Conservation (phyloP, 306 rosid genomes). For the Vigna mungo region DNA sequence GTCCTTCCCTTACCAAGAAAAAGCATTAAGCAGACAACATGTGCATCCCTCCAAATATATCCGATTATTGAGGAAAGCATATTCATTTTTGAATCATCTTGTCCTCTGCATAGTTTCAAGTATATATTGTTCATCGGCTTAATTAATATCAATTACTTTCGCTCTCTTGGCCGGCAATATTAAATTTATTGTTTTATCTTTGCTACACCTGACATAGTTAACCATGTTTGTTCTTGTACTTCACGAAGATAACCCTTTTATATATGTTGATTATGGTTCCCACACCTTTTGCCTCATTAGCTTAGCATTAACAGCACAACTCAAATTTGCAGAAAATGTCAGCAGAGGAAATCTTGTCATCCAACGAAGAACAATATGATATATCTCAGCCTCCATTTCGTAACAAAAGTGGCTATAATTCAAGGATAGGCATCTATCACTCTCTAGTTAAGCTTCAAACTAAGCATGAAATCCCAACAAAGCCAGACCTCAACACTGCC, state of each 20-base stretch:
- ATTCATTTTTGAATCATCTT: constrained; percentile 33
- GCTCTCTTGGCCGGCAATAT: constrained; percentile 50
- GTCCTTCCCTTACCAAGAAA: no score
- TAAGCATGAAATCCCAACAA: constrained; percentile 55
- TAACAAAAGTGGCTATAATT: constrained; percentile 58
- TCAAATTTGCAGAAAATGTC: constrained; percentile 51
- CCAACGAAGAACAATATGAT: constrained; percentile 42
- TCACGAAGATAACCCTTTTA: constrained; percentile 34
- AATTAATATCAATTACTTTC: constrained; percentile 5
- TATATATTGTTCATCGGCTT: constrained; percentile 27
- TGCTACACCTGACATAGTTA: constrained; percentile 35
- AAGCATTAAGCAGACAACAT: neutral
- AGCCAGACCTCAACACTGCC: constrained; percentile 62
- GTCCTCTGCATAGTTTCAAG: constrained; percentile 17
- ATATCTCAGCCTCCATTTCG: constrained; percentile 21
- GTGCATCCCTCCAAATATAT: constrained; percentile 3
- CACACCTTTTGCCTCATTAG: constrained; percentile 23
- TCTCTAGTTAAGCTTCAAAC: constrained; percentile 51
- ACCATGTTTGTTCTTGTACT: constrained; percentile 50
- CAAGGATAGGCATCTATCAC: constrained; percentile 67
- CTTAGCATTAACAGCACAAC: neutral
- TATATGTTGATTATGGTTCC: constrained; percentile 26
- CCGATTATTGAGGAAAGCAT: constrained; percentile 12
- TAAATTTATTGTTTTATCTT: constrained; percentile 3
- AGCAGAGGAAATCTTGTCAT: constrained; percentile 52